Conservation (phyloP, 169 alveolate species). For the Plasmodium gallinaceum region DNA sequence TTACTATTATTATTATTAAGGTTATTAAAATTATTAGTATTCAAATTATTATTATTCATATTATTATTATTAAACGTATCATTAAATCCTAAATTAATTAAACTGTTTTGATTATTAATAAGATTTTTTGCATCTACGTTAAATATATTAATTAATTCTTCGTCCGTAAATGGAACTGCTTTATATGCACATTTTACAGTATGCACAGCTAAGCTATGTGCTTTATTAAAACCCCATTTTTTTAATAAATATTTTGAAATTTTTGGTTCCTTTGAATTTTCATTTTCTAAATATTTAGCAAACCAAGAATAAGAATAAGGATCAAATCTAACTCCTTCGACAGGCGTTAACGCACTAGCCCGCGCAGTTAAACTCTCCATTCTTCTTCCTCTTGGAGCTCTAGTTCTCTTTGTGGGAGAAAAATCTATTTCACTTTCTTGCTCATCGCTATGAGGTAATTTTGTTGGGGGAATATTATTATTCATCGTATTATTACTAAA, state of each 20-base stretch:
- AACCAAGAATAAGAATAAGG: conserved; percentile 73
- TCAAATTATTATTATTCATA: neutral
- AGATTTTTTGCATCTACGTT: conserved; percentile 53
- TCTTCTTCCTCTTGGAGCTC: conserved; percentile 74
- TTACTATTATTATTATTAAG: neutral
- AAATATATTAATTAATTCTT: conserved; percentile 57
- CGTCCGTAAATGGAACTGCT: conserved; percentile 70
- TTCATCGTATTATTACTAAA: neutral
- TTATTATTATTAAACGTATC: conserved; percentile 8
- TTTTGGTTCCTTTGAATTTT: conserved; percentile 69
- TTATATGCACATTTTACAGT: conserved; percentile 72
- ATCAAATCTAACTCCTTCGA: conserved; percentile 73
- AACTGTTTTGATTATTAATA: conserved; percentile 29
- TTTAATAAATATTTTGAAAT: conserved; percentile 55
- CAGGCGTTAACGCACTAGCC: conserved; percentile 69
- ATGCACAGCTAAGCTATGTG: conserved; percentile 72
- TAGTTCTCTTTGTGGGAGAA: conserved; percentile 70
- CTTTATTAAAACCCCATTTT: conserved; percentile 76
- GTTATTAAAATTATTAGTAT: neutral
- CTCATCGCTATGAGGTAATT: conserved; percentile 50
- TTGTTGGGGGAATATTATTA: neutral
- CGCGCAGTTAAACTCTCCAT: conserved; percentile 77
- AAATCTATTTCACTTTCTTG: conserved; percentile 69
- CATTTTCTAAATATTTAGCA: conserved; percentile 74
- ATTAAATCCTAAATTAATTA: conserved; percentile 34